Conservation (phyloP, 176 grass and related monocot species). For the Aegilops sharonensis region DNA sequence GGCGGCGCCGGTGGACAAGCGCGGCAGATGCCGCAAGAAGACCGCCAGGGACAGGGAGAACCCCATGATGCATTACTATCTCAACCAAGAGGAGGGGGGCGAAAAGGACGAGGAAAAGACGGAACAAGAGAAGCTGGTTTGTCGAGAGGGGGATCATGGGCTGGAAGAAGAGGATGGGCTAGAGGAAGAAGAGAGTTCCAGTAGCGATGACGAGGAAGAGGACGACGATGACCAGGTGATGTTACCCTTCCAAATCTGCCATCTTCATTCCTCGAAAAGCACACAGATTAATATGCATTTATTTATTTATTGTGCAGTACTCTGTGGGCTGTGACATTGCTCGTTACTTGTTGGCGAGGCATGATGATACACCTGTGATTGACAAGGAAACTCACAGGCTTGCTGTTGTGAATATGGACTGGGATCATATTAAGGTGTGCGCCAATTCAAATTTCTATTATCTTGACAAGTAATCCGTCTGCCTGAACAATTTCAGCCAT, state of each 20-base stretch:
- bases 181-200: no score
- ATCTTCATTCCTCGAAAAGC: no score
- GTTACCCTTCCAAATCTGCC: no score
- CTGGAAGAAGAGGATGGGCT: slow-evolving; percentile 1
- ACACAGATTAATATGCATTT: no score
- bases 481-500: slow-evolving; percentile 13
- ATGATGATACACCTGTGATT: slow-evolving; percentile 56
- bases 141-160: neutral
- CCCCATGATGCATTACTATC: slow-evolving; percentile 65
- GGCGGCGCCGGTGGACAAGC: no score
- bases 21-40: slow-evolving; percentile 45
- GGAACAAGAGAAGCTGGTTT: neutral
- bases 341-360: no score
- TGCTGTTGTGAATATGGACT: neutral
- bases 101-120: neutral
- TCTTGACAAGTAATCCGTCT: neutral
- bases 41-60: neutral
- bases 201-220: no score
- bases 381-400: slow-evolving; percentile 36
- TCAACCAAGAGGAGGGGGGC: slow-evolving; percentile 43
- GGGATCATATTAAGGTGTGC: neutral
- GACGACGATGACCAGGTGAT: no score
- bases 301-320: no score
- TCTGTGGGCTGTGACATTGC: no score
- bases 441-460: neutral